Evolutionary conservation across 169 alveolate genomes (phyloP), one percentile per base, ranked within the genome.

Genomic region (Plasmodium knowlesi): DNA sequence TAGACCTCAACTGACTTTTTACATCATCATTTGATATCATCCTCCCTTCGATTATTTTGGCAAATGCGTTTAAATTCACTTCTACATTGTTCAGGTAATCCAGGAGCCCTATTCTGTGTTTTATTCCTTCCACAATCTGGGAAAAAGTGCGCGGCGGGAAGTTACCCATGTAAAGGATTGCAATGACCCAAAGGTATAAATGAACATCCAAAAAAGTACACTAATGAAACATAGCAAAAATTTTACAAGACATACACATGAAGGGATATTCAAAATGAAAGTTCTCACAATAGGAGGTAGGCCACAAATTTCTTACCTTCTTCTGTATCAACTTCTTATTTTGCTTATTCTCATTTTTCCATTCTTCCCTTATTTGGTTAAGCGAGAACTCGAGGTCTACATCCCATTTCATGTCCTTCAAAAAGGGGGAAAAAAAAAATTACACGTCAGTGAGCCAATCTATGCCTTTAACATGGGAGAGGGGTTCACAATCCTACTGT

Each of bases 1-100:
- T 88, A 32, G 94, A 88, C 39, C 86, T 78, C 82, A 88, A 50
- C 82, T 88, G 94, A 32, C 89, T 88, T 61, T 79, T 76, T 19
- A 88, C 94, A 25, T 88, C 94, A 78, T 88, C 94, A 79, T 88
- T 88, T 9, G 94, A 88, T 88, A 88, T 88, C 83, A 88, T 78
- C 50, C 94, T 88, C 12, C 82, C 83, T 88, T 88, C 94, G 14
- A 88, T 88, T 73, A 88, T 78, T 79, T 88, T 88, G n/a, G 94
- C 86, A 32, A 88, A 88, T 57, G 94, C 89, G 28, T 79, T 88
- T 39, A 88, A 79, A 53, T 88, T 88, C 53, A 79, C 19, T 88
- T 88, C 94, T 57, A 80, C 94, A 43, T 79, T 88, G 57, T 78
- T 88, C 54, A 88, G 41, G 39, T 88, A 88, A 34, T 88, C 94